Base-by-base conservation (phyloP, 441 rosid species). In the Dalechampia spathulata region DNA sequence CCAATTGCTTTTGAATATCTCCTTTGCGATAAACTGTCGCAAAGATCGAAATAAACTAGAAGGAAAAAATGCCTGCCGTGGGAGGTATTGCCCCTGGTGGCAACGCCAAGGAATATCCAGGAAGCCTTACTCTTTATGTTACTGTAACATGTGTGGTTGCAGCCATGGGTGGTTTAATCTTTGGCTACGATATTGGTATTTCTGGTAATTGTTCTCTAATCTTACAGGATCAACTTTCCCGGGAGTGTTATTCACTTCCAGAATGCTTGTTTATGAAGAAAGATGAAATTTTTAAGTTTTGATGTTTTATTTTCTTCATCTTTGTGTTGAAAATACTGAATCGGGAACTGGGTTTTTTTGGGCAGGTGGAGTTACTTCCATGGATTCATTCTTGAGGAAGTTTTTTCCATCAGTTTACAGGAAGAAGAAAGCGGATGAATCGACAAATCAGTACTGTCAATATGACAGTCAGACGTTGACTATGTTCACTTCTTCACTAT, bases 141-240 rank as follows among this genome's bases (percentile, higher is more conserved):
- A 61, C 62, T 22, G 73, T 82, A 56, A 85, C 98, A 34, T 87
- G 96, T 58, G 67, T 90, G 20, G 86, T 90, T 32, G 96, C 96
- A 26, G 92, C 88, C 81, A 90, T 83, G 95, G 96, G 98, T 5
- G 96, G 96, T 63, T 78, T 87, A 65, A 90, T 90, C 76, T 87
- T 90, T 57, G n/a, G n/a, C n/a, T n/a, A n/a, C n/a, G n/a, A n/a
- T n/a, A n/a, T n/a, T n/a, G n/a, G n/a, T n/a, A n/a, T 90, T 59
- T 90, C 98, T 8, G 95, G 98, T 87, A 67, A 63, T n/a, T n/a
- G n/a, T 6, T n/a, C n/a, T n/a, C n/a, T n/a, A n/a, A n/a, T n/a
- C n/a, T n/a, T n/a, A n/a, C n/a, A n/a, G n/a, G n/a, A n/a, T n/a
- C n/a, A n/a, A n/a, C n/a, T n/a, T n/a, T n/a, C n/a, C n/a, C n/a